Percentiles rank a stretch among this genome's conserved stretches.
phyloP scores from a whole-genome alignment of 2,329 filamentous ascomycete genomes.

The Aspergillus cejpii region DNA sequence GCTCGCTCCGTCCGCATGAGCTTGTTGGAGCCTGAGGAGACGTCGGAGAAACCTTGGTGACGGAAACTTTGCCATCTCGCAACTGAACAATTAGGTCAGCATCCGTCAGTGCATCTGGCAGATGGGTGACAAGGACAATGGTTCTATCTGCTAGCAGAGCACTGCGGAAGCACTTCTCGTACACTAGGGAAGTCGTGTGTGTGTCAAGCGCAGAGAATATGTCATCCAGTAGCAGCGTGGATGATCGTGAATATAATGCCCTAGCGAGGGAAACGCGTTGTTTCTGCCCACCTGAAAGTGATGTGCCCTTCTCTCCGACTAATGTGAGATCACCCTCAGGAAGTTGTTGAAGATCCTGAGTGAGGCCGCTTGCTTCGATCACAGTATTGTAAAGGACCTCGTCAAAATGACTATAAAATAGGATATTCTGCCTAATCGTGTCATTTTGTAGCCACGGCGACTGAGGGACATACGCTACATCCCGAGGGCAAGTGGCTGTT shows the following conservation, averaged over 20 bases:
- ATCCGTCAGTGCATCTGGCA: conserved; percentile 20
- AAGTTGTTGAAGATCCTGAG: conserved; percentile 52
- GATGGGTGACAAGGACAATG: conserved; percentile 52
- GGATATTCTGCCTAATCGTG: conserved; percentile 58
- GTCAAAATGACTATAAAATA: conserved; percentile 55
- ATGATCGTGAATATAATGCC: conserved; percentile 52
- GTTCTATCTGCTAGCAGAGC: conserved; percentile 51
- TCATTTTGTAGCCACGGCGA: conserved; percentile 61
- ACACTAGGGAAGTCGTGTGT: conserved; percentile 52
- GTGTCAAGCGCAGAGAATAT: conserved; percentile 56
- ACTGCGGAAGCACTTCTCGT: conserved; percentile 53
- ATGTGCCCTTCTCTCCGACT: conserved; percentile 58
- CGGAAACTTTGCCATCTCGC: conserved; percentile 16
- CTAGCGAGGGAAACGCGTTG: conserved; percentile 55
- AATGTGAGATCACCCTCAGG: conserved; percentile 52
- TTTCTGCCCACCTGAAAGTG: conserved; percentile 58
- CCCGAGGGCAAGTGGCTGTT: conserved; percentile 42
- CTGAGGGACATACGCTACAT: conserved; percentile 53
- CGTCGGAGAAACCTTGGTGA: conserved; percentile 6
- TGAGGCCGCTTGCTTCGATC: conserved; percentile 55
- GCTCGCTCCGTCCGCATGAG: no score
- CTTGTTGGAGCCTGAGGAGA: not conserved
- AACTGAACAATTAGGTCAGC: conserved; percentile 16
- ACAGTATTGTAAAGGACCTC: conserved; percentile 52
- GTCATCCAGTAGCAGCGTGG: conserved; percentile 53